These are phyloP conservation scores for Cairneyella variabilis DNA, from an alignment of 495 filamentous ascomycete genomes.

Conservation along the genomic window DNA sequence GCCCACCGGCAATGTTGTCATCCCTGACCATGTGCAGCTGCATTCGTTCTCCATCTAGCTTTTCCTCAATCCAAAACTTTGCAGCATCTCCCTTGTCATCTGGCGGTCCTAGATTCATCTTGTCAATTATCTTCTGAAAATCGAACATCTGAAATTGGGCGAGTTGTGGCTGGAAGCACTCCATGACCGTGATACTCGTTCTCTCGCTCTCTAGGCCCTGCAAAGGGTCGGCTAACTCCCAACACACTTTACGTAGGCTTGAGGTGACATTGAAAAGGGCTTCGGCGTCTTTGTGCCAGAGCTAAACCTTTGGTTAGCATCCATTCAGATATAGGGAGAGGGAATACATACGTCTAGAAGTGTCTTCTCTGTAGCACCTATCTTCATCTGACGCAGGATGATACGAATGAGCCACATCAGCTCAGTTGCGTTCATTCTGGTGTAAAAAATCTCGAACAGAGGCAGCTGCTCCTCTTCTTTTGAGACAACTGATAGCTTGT, in stretches of 20 bases:
- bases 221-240: conserved; percentile 82
- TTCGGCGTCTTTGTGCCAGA: conserved; percentile 94
- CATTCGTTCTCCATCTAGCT: conserved; percentile 95
- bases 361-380: conserved; percentile 94
- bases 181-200: conserved; percentile 69
- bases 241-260: conserved; percentile 86
- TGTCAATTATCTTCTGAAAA: conserved; percentile 75
- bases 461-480: conserved; percentile 79
- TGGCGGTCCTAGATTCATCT: conserved; percentile 64
- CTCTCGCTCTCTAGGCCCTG: conserved; percentile 72
- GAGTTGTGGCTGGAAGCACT: conserved; percentile 95
- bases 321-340: conserved; percentile 1
- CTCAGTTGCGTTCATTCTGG: conserved; percentile 88
- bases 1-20: conserved; percentile 59
- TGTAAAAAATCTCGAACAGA: conserved; percentile 80
- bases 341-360: conserved; percentile 56
- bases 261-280: conserved; percentile 87
- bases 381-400: conserved; percentile 93
- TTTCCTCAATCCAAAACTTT: conserved; percentile 96
- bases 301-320: conserved; percentile 14
- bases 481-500: conserved; percentile 67
- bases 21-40: conserved; percentile 91
- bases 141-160: conserved; percentile 88
- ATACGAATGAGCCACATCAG: conserved; percentile 93
- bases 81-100: too few relatives aligned